A percentile compares a stretch with the other conserved stretches of the same genome.
Conservation (phyloP, 2,329 filamentous ascomycete genomes). For the Ophiocordyceps camponoti-floridani region DNA sequence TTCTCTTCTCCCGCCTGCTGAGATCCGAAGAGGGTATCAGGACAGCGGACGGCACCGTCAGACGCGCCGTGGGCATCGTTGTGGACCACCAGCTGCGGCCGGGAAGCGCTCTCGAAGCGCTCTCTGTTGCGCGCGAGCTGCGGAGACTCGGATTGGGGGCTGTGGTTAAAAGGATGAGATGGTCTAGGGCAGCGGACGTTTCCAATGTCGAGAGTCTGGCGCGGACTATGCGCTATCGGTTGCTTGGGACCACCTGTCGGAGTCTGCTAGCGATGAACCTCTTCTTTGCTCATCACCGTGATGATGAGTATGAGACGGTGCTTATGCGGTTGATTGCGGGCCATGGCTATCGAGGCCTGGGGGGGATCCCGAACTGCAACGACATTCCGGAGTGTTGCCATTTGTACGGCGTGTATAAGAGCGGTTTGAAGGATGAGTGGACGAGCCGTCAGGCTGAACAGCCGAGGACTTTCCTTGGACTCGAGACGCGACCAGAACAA, state of each 20-base stretch:
- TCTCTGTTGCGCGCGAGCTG: constrained; percentile 21
- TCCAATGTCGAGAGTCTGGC: constrained; percentile 63
- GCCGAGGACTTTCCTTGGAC: background rate
- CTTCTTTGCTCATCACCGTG: constrained; percentile 70
- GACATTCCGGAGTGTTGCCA: constrained; percentile 75
- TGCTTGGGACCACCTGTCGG: constrained; percentile 44
- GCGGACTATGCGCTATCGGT: constrained; percentile 54
- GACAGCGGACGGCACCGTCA: constrained; percentile 26
- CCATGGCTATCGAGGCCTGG: constrained; percentile 51
- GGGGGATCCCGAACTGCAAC: constrained; percentile 45
- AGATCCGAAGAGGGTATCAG: constrained; percentile 13
- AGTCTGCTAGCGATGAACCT: constrained; percentile 35
- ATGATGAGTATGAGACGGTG: constrained; percentile 84
- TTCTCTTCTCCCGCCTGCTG: constrained; percentile 40
- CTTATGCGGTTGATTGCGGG: constrained; percentile 58
- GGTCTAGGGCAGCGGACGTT: constrained; percentile 16
- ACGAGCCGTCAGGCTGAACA: background rate
- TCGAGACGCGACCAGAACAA: background rate
- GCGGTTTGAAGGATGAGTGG: constrained; percentile 31
- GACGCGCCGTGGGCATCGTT: constrained; percentile 25
- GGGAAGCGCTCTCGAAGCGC: constrained; percentile 34
- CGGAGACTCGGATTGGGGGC: constrained; percentile 17
- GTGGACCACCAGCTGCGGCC: constrained; percentile 40
- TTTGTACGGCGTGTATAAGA: constrained; percentile 52
- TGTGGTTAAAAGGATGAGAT: constrained; percentile 26